phyloP scores from a whole-genome alignment of 1,139 yeast species.

The Geotrichum klebahnii region DNA sequence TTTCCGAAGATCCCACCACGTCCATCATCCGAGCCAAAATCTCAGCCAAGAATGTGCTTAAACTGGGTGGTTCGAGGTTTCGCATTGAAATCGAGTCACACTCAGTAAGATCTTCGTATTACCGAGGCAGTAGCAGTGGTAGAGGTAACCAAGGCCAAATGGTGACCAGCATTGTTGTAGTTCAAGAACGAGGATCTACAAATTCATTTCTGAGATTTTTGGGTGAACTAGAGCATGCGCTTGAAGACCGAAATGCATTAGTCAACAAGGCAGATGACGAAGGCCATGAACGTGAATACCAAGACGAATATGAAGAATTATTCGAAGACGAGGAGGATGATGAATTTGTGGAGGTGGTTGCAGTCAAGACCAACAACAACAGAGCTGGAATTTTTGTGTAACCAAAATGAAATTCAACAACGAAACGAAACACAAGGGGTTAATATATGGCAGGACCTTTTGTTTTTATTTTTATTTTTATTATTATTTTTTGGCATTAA shows the following conservation, averaged over 20 bases:
- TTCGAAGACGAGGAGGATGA: no score
- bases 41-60: slow-evolving; percentile 36
- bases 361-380: no score
- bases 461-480: no score
- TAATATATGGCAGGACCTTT: no score
- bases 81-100: slow-evolving; percentile 29
- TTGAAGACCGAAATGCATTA: slow-evolving; percentile 11
- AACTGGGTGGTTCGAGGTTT: slow-evolving; percentile 36
- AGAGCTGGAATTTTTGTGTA: no score
- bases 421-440: no score
- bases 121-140: background rate
- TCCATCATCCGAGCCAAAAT: slow-evolving; percentile 36
- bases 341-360: no score
- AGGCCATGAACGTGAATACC: background rate
- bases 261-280: background rate
- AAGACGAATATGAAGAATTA: background rate
- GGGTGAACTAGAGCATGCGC: slow-evolving; percentile 16
- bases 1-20: slow-evolving; percentile 28
- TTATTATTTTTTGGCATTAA: no score
- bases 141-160: background rate
- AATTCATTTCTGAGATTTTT: slow-evolving; percentile 16
- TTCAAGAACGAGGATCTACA: slow-evolving; percentile 17
- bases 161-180: slow-evolving; percentile 12
- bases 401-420: no score
- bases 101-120: slow-evolving; percentile 1